Evolutionary conservation across 345 rosid species (phyloP).

Genomic region (Lepidium didymum): DNA sequence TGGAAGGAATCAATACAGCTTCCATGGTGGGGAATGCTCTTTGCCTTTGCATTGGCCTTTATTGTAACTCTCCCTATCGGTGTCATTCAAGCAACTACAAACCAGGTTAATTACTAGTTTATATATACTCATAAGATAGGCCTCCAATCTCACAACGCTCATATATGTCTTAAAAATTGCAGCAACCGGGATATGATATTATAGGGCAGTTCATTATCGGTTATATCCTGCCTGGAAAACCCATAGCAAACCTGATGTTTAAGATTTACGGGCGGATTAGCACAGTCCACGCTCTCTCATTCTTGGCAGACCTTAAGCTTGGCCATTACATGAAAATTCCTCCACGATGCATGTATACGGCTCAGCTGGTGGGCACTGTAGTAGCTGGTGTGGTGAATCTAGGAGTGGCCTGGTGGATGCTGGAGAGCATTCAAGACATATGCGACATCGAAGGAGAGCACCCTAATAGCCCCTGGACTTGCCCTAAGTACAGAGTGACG

Average conservation of each 20-base stretch:
- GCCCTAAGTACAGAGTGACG: conserved; percentile 95
- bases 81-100: conserved; percentile 98
- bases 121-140: neutral
- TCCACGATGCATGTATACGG: conserved; percentile 91
- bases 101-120: conserved; percentile 49
- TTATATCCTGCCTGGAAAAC: conserved; percentile 80
- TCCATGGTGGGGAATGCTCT: conserved; percentile 95
- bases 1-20: conserved; percentile 79
- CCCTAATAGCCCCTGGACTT: conserved; percentile 98
- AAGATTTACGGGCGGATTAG: conserved; percentile 97
- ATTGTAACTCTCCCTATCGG: conserved; percentile 95
- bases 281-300: conserved; percentile 91
- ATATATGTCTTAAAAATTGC: conserved; percentile 19
- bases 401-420: conserved; percentile 99
- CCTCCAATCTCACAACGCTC: neutral
- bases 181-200: conserved; percentile 99
- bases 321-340: conserved; percentile 99
- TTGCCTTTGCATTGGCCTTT: conserved; percentile 83
- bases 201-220: conserved; percentile 98
- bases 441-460: conserved; percentile 61
- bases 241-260: conserved; percentile 90
- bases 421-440: conserved; percentile 74
- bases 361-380: conserved; percentile 91
- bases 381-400: conserved; percentile 75
- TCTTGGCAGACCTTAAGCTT: conserved; percentile 94